These are phyloP conservation scores for Camellia oleifera DNA, from an alignment of 179 eudicot genomes.

Conservation along the genomic window DNA sequence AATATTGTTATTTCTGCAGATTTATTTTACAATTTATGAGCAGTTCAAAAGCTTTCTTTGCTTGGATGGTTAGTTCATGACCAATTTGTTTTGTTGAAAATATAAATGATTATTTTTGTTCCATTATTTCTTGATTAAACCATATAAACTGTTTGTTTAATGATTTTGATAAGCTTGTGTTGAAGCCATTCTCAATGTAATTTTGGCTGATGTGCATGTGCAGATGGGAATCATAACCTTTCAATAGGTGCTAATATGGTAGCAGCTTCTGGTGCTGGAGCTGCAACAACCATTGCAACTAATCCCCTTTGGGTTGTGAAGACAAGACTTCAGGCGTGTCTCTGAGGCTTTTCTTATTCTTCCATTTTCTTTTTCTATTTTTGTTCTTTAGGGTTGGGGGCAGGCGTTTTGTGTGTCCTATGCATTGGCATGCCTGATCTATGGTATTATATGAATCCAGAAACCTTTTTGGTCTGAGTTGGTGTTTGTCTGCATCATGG, in stretches of 20 bases:
- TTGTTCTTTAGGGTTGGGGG: neutral
- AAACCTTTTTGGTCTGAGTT: too few relatives aligned
- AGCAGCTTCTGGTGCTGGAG: constrained; percentile 99
- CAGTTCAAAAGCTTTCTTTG: constrained; percentile 74
- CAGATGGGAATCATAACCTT: constrained; percentile 71
- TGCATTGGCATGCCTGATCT: too few relatives aligned
- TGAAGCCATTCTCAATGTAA: neutral
- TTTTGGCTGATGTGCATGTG: constrained; percentile 24
- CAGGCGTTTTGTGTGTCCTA: neutral
- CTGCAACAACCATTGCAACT: constrained; percentile 76
- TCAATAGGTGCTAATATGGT: constrained; percentile 85
- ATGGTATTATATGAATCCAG: too few relatives aligned
- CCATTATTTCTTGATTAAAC: neutral
- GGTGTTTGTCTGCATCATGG: too few relatives aligned
- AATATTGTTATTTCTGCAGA: constrained; percentile 45
- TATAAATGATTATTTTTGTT: neutral
- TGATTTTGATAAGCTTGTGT: constrained; percentile 5
- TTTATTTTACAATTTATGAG: constrained; percentile 84
- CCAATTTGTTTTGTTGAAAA: too few relatives aligned
- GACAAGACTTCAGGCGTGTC: constrained; percentile 82
- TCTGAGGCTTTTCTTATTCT: neutral
- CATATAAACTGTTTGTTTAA: neutral
- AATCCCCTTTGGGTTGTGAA: constrained; percentile 99
- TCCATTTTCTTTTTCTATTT: neutral
- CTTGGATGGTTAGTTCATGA: constrained; percentile 64